Evolutionary conservation across 2,329 filamentous ascomycete genomes (phyloP).

Genomic region (Aureobasidium sp.): DNA sequence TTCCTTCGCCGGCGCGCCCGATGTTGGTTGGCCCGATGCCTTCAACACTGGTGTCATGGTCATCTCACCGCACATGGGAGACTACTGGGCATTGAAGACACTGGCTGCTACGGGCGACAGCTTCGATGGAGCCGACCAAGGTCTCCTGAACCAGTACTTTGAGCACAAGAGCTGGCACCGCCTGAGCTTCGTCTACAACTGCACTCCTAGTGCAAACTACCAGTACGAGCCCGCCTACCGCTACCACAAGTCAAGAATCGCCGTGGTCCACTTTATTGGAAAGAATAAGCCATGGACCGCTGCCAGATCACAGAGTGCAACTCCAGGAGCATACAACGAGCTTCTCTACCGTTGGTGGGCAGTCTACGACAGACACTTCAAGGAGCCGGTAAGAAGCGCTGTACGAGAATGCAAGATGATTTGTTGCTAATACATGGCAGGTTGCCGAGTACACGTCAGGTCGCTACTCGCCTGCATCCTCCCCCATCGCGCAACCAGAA

Average conservation of each 20-base stretch:
- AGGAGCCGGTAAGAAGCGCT: conserved; percentile 28
- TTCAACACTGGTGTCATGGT: conserved; percentile 99
- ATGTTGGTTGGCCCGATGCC: conserved; percentile 95
- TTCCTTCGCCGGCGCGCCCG: conserved; percentile 66
- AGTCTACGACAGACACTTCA: conserved; percentile 82
- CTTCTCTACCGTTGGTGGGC: conserved; percentile 88
- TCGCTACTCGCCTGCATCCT: conserved; percentile 13
- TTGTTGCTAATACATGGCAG: conserved; percentile 12
- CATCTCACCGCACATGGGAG: conserved; percentile 72
- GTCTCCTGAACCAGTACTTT: conserved; percentile 91
- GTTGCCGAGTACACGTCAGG: conserved; percentile 12
- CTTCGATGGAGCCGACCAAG: conserved; percentile 96
- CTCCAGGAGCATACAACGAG: conserved; percentile 64
- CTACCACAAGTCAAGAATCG: conserved; percentile 85
- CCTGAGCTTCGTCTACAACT: conserved; percentile 92
- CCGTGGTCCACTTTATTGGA: conserved; percentile 90
- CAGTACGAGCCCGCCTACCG: conserved; percentile 93
- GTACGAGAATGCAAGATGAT: background rate
- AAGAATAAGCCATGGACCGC: conserved; percentile 73
- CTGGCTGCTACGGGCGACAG: conserved; percentile 82
- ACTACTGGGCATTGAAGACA: conserved; percentile 75
- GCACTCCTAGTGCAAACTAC: conserved; percentile 92
- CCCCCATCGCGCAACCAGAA: conserved; percentile 18
- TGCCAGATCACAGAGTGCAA: conserved; percentile 32
- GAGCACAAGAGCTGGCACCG: conserved; percentile 67